Evolutionary conservation across 2,329 filamentous ascomycete genomes (phyloP).

Genomic region (Pseudocercospora fijiensis): DNA sequence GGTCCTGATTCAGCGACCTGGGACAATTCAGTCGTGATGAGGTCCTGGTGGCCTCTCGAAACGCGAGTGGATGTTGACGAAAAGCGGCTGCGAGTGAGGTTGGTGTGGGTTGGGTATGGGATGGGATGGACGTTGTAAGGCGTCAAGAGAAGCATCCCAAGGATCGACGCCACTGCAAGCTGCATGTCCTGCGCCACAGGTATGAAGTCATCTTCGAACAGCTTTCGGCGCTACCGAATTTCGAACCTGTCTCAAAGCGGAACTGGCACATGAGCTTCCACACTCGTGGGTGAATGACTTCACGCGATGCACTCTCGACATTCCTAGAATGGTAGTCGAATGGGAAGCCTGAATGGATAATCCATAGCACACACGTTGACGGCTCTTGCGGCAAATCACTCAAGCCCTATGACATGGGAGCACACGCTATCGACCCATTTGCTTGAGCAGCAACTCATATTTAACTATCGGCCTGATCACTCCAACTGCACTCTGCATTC

Average conservation of each 20-base stretch:
- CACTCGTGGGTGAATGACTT: neutral
- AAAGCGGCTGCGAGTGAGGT: neutral
- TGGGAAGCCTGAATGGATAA: neutral
- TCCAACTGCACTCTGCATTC: neutral
- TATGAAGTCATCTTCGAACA: neutral
- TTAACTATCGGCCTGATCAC: neutral
- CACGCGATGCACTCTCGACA: neutral
- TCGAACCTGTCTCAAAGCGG: neutral
- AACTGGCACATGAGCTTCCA: neutral
- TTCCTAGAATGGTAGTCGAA: neutral
- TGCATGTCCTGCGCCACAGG: neutral
- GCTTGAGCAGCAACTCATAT: neutral
- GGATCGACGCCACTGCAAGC: neutral
- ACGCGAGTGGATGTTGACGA: neutral
- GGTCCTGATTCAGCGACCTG: too few species aligned
- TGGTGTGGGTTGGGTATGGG: neutral
- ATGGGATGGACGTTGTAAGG: neutral
- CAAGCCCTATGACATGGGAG: neutral
- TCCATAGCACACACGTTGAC: neutral
- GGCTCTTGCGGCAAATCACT: neutral
- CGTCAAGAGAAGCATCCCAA: too few species aligned
- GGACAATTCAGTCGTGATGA: too few species aligned
- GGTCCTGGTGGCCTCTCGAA: too few species aligned
- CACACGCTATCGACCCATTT: neutral
- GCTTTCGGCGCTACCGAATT: neutral